Conservation (phyloP, 2,329 filamentous ascomycete species). For the Phoma sp. region DNA sequence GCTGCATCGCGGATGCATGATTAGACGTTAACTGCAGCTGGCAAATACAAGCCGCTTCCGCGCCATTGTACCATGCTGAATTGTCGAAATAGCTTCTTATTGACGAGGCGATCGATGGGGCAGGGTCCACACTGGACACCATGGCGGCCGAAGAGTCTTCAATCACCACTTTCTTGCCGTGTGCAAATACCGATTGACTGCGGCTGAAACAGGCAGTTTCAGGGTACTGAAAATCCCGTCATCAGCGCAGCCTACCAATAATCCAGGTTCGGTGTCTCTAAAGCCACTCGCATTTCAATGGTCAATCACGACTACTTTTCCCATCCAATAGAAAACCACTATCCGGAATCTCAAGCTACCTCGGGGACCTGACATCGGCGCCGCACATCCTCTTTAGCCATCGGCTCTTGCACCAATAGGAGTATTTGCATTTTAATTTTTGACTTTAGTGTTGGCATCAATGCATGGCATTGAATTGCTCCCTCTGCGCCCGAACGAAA, state of each 20-base stretch:
- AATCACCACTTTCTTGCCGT: background rate
- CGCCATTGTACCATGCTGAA: slow-evolving; percentile 27
- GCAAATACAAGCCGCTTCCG: slow-evolving; percentile 22
- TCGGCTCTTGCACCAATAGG: background rate
- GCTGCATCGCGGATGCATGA: slow-evolving; percentile 7
- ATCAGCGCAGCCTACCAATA: background rate
- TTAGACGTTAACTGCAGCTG: slow-evolving; percentile 6
- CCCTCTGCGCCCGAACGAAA: background rate
- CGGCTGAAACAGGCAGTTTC: background rate
- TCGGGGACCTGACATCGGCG: background rate
- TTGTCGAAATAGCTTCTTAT: slow-evolving; percentile 6
- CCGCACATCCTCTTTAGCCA: background rate
- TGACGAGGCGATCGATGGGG: slow-evolving; percentile 2
- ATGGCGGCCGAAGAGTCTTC: background rate
- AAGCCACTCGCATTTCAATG: background rate
- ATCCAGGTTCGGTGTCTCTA: background rate
- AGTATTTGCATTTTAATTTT: background rate
- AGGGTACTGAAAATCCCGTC: background rate
- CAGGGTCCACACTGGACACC: background rate
- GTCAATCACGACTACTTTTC: background rate
- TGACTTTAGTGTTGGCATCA: background rate
- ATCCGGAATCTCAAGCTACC: background rate
- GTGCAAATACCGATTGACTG: background rate
- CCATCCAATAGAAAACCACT: slow-evolving; percentile 6
- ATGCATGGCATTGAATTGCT: background rate